These are phyloP conservation scores for Nicotiana knightiana DNA, from an alignment of 257 asterid species.

Conservation along the genomic window DNA sequence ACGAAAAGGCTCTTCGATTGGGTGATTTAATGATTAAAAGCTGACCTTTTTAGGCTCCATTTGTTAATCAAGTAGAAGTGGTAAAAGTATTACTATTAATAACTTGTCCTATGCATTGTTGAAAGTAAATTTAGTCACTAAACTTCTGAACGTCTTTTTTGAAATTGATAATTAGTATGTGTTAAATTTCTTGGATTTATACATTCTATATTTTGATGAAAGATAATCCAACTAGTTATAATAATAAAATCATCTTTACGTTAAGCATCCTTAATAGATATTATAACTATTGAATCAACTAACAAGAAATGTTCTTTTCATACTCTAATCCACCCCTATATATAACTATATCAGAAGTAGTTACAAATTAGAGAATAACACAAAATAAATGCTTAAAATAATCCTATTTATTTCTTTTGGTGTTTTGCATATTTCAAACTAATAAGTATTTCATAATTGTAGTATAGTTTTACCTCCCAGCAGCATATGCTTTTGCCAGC, in stretches of 20 bases:
- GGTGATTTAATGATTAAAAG: not conserved
- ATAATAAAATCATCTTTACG: not conserved
- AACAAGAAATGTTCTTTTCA: not conserved
- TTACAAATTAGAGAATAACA: not conserved
- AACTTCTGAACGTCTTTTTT: not conserved
- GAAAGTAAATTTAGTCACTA: not conserved
- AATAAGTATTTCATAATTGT: not conserved
- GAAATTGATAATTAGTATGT: not conserved
- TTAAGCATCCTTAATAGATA: not conserved
- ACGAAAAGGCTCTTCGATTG: constrained; percentile 6
- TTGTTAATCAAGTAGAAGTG: not conserved
- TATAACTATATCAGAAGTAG: not conserved
- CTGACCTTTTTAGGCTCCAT: constrained; percentile 6
- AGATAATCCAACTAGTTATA: not conserved
- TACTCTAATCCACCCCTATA: not conserved
- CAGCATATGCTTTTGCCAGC: constrained; percentile 8
- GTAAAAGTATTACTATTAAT: not conserved
- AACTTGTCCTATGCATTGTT: not conserved
- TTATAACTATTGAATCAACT: not conserved
- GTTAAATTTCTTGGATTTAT: not conserved
- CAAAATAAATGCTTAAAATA: not conserved
- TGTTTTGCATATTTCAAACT: not conserved
- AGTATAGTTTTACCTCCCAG: not conserved
- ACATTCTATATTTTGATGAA: too few species aligned
- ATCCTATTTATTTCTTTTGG: not conserved